Conservation (phyloP, 2,329 filamentous ascomycete genomes). For the Ramichloridium luteum region DNA sequence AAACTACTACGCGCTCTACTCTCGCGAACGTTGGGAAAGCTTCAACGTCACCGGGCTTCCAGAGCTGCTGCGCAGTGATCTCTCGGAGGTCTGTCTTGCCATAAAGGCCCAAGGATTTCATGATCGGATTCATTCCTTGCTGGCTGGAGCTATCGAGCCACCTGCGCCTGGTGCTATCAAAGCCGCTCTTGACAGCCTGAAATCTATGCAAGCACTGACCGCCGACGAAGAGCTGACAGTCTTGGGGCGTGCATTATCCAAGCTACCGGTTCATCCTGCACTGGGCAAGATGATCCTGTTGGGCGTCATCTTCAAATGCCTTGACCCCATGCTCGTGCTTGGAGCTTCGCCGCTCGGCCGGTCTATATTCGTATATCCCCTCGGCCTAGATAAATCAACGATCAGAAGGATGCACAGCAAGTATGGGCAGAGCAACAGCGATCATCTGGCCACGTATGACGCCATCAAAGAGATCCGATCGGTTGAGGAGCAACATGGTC, state of each 20-base stretch:
- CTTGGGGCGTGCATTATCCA: conserved; percentile 34
- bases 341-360: conserved; percentile 26
- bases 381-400: conserved; percentile 17
- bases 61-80: conserved; percentile 32
- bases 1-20: conserved; percentile 39
- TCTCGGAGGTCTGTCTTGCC: conserved; percentile 34
- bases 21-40: conserved; percentile 24
- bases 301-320: conserved; percentile 39
- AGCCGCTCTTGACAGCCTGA: conserved; percentile 29
- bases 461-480: conserved; percentile 31
- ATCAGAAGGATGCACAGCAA: conserved; percentile 14
- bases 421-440: conserved; percentile 31
- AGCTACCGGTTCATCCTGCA: conserved; percentile 31
- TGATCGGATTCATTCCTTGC: conserved; percentile 30
- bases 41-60: conserved; percentile 26
- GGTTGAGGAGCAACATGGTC: conserved; percentile 21
- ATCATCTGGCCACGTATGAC: conserved; percentile 35
- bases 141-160: conserved; percentile 35
- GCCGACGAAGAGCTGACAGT: conserved; percentile 32
- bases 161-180: conserved; percentile 28
- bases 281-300: conserved; percentile 40
- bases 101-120: conserved; percentile 30
- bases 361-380: conserved; percentile 25
- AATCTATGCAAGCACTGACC: conserved; percentile 32
- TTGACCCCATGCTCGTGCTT: conserved; percentile 39